Percentiles rank a stretch among this genome's conserved stretches.
Conservation (phyloP, 2,329 filamentous ascomycete genomes). For the Blastomyces gilchristii region DNA sequence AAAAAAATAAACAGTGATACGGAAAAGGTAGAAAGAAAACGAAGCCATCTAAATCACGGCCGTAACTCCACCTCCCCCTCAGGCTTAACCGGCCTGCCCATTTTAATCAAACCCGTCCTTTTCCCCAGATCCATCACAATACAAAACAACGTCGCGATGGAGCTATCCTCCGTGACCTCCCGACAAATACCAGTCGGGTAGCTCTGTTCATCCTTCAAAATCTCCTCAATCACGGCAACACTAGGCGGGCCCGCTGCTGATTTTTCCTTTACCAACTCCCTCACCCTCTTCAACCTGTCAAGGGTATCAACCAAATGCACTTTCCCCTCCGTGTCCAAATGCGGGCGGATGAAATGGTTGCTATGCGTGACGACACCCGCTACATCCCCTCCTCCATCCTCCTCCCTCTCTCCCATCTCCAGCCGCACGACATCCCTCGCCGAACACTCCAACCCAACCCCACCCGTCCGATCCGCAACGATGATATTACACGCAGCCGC, state of each 20-base stretch:
- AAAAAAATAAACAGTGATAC: neutral
- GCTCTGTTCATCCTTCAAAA: slow-evolving; percentile 28
- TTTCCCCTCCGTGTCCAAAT: slow-evolving; percentile 15
- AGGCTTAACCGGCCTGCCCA: slow-evolving; percentile 26
- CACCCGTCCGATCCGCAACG: slow-evolving; percentile 39
- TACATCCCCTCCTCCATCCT: neutral
- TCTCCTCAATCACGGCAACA: slow-evolving; percentile 16
- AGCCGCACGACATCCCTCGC: slow-evolving; percentile 16
- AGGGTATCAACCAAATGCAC: slow-evolving; percentile 19
- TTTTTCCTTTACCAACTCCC: slow-evolving; percentile 18
- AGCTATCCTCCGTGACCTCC: slow-evolving; percentile 20
- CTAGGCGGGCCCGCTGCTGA: slow-evolving; percentile 16
- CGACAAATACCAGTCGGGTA: slow-evolving; percentile 28
- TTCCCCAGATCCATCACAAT: slow-evolving; percentile 33
- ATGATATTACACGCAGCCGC: slow-evolving; percentile 47
- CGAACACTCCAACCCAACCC: slow-evolving; percentile 43
- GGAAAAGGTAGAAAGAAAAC: slow-evolving; percentile 13
- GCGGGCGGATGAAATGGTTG: slow-evolving; percentile 23
- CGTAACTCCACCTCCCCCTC: slow-evolving; percentile 22
- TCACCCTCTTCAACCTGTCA: slow-evolving; percentile 22
- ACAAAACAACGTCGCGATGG: slow-evolving; percentile 28
- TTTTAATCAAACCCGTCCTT: slow-evolving; percentile 23
- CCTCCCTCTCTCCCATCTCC: slow-evolving; percentile 12
- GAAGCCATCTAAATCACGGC: slow-evolving; percentile 13
- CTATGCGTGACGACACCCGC: slow-evolving; percentile 20